Conservation (phyloP, 2,329 filamentous ascomycete species). For the Aspergillus sclerotialis region DNA sequence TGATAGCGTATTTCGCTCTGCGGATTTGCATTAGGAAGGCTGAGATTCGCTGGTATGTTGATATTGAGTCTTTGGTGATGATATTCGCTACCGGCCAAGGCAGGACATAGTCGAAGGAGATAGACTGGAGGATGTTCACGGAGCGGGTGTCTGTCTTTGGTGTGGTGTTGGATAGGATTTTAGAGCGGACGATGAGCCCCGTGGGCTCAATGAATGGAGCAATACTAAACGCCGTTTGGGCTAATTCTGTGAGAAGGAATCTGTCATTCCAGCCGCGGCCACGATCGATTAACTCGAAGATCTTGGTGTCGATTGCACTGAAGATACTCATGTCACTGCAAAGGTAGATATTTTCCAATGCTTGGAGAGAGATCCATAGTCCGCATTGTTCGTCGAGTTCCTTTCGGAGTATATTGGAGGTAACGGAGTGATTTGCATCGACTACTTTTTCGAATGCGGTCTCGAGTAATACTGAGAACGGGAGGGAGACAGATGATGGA, state of each 20-base stretch:
- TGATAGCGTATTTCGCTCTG: constrained; percentile 61
- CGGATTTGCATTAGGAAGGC: constrained; percentile 71
- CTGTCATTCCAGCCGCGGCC: constrained; percentile 67
- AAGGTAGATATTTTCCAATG: constrained; percentile 67
- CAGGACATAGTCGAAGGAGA: constrained; percentile 64
- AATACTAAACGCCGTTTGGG: constrained; percentile 61
- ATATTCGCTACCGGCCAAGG: constrained; percentile 64
- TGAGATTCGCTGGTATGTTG: constrained; percentile 64
- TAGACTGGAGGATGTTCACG: constrained; percentile 54
- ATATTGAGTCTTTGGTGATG: constrained; percentile 57
- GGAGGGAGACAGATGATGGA: constrained; percentile 20
- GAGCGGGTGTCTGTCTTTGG: constrained; percentile 51
- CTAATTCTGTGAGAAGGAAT: constrained; percentile 71
- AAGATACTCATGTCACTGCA: constrained; percentile 66
- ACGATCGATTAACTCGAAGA: constrained; percentile 70
- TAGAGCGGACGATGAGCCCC: constrained; percentile 54
- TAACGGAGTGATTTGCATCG: constrained; percentile 62
- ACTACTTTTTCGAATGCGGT: constrained; percentile 70
- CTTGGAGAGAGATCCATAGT: constrained; percentile 57
- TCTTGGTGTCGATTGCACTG: constrained; percentile 56
- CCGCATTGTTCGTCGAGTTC: constrained; percentile 64
- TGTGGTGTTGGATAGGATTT: constrained; percentile 36
- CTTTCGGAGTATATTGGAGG: constrained; percentile 58
- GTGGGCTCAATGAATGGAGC: constrained; percentile 50
- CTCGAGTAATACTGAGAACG: constrained; percentile 62